A percentile compares a stretch with the other conserved stretches of the same genome.
These are phyloP conservation scores for Xylariaceae sp. DNA, from an alignment of 2,329 filamentous ascomycete species.

Conservation along the genomic window DNA sequence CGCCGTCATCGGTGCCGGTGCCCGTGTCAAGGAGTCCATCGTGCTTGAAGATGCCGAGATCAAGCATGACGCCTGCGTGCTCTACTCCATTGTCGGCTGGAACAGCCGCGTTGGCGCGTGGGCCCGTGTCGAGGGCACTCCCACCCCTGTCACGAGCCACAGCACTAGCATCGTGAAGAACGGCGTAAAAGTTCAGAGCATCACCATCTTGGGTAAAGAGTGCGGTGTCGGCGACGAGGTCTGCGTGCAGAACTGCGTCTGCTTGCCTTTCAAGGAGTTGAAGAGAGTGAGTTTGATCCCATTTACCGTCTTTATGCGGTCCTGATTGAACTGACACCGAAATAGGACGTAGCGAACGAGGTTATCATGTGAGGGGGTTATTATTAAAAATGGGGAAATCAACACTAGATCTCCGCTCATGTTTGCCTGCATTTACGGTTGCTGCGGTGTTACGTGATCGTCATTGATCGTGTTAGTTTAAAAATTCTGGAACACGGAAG, in stretches of 20 bases:
- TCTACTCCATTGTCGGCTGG: slow-evolving; percentile 97
- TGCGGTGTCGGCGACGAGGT: slow-evolving; percentile 91
- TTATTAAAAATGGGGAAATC: background rate
- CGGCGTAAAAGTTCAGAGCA: slow-evolving; percentile 96
- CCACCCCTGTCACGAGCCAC: slow-evolving; percentile 80
- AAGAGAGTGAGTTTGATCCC: slow-evolving; percentile 68
- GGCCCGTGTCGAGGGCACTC: slow-evolving; percentile 94
- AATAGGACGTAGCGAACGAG: slow-evolving; percentile 75
- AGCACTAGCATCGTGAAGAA: slow-evolving; percentile 95
- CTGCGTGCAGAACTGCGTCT: slow-evolving; percentile 94
- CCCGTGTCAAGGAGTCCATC: slow-evolving; percentile 90
- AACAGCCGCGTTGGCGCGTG: slow-evolving; percentile 93
- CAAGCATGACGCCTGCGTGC: slow-evolving; percentile 91
- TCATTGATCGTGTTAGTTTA: slow-evolving; percentile 4
- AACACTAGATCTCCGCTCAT: slow-evolving; percentile 5
- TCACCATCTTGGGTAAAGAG: slow-evolving; percentile 96
- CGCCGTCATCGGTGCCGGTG: slow-evolving; percentile 76
- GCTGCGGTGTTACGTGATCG: slow-evolving; percentile 7
- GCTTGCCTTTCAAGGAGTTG: slow-evolving; percentile 94
- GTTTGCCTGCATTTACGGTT: slow-evolving; percentile 4
- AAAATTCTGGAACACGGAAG: slow-evolving; percentile 7
- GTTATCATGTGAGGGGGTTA: slow-evolving; percentile 74
- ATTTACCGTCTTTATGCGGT: background rate
- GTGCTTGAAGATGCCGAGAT: slow-evolving; percentile 93
- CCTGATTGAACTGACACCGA: slow-evolving; percentile 23